Evolutionary conservation across 768 basidiomycete species (phyloP).

Genomic region (Pleurotus salmoneostramineus): DNA sequence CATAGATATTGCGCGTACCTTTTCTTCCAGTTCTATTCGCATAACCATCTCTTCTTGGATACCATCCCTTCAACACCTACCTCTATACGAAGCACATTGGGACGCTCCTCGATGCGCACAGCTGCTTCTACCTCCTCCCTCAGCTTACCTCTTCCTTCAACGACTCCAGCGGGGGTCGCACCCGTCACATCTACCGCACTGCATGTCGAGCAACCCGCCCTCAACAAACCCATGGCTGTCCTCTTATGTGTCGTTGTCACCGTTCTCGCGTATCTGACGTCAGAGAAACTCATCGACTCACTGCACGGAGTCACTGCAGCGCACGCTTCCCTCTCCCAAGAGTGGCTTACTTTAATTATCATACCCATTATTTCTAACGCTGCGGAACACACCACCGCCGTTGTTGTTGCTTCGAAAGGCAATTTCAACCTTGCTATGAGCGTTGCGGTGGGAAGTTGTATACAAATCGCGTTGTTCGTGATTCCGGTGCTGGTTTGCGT

Average conservation of each 20-base stretch:
- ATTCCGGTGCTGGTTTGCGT: slow-evolving; percentile 34
- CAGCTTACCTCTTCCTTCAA: slow-evolving; percentile 11
- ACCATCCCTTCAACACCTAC: slow-evolving; percentile 19
- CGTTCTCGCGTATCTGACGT: slow-evolving; percentile 35
- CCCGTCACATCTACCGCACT: slow-evolving; percentile 6
- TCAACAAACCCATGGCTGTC: slow-evolving; percentile 31
- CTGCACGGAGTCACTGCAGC: slow-evolving; percentile 34
- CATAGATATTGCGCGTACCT: slow-evolving; percentile 24
- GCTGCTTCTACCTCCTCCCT: slow-evolving; percentile 10
- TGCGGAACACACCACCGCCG: slow-evolving; percentile 37
- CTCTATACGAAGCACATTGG: slow-evolving; percentile 17
- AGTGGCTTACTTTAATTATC: slow-evolving; percentile 40
- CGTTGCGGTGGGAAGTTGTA: slow-evolving; percentile 39
- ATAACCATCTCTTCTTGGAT: slow-evolving; percentile 40
- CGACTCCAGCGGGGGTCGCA: not conserved
- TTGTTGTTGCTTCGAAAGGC: slow-evolving; percentile 36
- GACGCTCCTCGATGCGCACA: slow-evolving; percentile 29
- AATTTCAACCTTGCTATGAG: slow-evolving; percentile 41
- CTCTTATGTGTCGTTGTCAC: slow-evolving; percentile 27
- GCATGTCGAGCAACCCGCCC: slow-evolving; percentile 22
- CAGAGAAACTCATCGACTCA: slow-evolving; percentile 36
- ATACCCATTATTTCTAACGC: slow-evolving; percentile 39
- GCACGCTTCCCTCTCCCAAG: slow-evolving; percentile 34
- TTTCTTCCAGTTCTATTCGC: slow-evolving; percentile 52
- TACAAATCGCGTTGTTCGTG: slow-evolving; percentile 39